phyloP scores from a whole-genome alignment of 371 early-diverging fungal genomes.

The Actinomortierella wolfii region DNA sequence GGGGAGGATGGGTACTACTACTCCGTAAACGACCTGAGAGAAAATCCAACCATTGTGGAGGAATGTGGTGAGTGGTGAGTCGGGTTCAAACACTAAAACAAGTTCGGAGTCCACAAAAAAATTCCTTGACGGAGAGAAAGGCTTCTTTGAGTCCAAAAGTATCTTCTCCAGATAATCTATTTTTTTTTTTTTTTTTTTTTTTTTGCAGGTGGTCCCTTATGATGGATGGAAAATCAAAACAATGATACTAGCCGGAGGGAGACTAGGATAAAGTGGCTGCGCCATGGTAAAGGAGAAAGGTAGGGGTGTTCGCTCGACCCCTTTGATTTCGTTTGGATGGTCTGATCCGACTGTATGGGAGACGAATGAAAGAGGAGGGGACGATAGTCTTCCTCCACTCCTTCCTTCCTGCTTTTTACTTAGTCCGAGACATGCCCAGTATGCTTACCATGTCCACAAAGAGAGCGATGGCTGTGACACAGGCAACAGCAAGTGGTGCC shows the following conservation, averaged over 20 bases:
- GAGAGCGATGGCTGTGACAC: slow-evolving; percentile 60
- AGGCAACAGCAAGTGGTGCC: slow-evolving; percentile 54
- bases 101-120: slow-evolving; percentile 1
- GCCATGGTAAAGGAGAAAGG: not conserved
- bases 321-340: not conserved
- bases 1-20: slow-evolving; percentile 87
- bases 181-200: not conserved
- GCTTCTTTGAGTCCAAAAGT: not conserved
- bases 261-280: not conserved
- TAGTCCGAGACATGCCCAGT: not conserved
- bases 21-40: slow-evolving; percentile 78
- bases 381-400: not conserved
- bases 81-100: not conserved
- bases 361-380: slow-evolving; percentile 10
- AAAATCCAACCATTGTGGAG: slow-evolving; percentile 35
- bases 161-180: not conserved
- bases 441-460: slow-evolving; percentile 53
- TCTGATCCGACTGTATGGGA: not conserved
- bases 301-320: not conserved
- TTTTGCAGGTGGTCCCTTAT: not conserved
- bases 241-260: too few species aligned
- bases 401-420: not conserved
- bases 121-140: not conserved
- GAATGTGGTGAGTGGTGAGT: not conserved
- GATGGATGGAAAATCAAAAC: not conserved